These are phyloP conservation scores for Septoria linicola DNA, from an alignment of 2,329 filamentous ascomycete genomes.

Conservation along the genomic window DNA sequence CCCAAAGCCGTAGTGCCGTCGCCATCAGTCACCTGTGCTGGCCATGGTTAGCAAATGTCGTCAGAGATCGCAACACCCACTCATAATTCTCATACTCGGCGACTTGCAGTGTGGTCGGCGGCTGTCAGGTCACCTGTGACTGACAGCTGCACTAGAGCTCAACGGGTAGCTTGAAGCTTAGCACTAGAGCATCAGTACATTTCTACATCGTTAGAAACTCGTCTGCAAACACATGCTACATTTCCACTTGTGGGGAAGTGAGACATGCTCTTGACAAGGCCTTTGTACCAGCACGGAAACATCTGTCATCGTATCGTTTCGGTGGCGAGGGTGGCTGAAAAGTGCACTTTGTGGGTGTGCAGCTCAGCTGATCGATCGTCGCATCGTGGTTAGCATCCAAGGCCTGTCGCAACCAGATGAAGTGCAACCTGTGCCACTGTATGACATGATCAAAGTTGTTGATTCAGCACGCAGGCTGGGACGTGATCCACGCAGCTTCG, in stretches of 20 bases:
- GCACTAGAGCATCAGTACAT: too few species aligned
- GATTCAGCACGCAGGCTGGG: too few species aligned
- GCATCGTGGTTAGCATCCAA: too few species aligned
- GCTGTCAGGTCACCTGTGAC: constrained; percentile 2
- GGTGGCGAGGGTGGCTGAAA: too few species aligned
- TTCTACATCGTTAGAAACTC: not conserved
- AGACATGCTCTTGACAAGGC: constrained; percentile 5
- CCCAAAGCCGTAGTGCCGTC: not conserved
- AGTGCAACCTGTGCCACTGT: too few species aligned
- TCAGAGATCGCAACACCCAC: not conserved
- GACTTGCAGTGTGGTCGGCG: not conserved
- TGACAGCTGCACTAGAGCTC: constrained; percentile 6
- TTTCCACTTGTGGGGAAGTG: not conserved
- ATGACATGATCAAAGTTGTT: too few species aligned
- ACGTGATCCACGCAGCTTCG: too few species aligned
- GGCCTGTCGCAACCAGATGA: too few species aligned
- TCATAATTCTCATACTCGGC: not conserved
- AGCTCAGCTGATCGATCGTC: too few species aligned
- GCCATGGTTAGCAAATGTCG: not conserved
- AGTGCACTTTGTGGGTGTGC: too few species aligned
- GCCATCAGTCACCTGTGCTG: not conserved
- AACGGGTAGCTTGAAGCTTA: constrained; percentile 1
- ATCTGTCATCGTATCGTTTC: too few species aligned
- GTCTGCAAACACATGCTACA: too few species aligned
- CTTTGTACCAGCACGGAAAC: constrained; percentile 5